phyloP scores from a whole-genome alignment of 495 filamentous ascomycete species.

The Evernia prunastri region DNA sequence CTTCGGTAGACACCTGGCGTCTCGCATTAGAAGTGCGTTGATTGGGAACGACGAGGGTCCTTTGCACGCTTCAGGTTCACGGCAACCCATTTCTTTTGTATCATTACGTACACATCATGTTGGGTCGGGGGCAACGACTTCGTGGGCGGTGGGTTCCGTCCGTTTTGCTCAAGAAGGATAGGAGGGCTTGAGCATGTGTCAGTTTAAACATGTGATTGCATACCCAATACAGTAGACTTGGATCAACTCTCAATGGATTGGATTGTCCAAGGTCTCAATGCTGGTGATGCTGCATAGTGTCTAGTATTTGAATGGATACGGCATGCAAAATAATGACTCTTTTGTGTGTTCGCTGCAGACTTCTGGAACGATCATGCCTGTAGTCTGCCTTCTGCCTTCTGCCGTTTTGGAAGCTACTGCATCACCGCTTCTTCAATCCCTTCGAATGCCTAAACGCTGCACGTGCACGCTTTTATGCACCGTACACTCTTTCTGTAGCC shows the following conservation, averaged over 20 bases:
- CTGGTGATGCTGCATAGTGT: not conserved
- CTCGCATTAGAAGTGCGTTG: slow-evolving; percentile 6
- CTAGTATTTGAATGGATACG: not conserved
- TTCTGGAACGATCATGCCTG: not conserved
- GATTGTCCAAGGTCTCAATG: not conserved
- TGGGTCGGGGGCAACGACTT: slow-evolving; percentile 3
- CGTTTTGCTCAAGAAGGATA: slow-evolving; percentile 1
- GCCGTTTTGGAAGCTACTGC: not conserved
- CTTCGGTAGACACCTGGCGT: slow-evolving; percentile 1
- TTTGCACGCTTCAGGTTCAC: slow-evolving; percentile 2
- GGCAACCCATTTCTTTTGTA: slow-evolving; percentile 11
- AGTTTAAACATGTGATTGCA: slow-evolving; percentile 5
- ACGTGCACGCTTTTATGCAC: not conserved
- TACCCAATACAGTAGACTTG: slow-evolving; percentile 11
- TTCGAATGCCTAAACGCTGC: not conserved
- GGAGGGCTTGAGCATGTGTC: slow-evolving; percentile 13
- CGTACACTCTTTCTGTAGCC: not conserved
- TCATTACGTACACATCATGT: slow-evolving; percentile 18
- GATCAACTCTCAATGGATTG: not conserved
- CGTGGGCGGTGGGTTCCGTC: not conserved
- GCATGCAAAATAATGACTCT: not conserved
- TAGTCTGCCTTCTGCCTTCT: not conserved
- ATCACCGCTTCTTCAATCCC: not conserved
- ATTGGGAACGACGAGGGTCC: not conserved
- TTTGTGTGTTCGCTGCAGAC: not conserved